Evolutionary conservation across 345 rosid species (phyloP).

Genomic region (sweet orange (Citrus sinensis)): DNA sequence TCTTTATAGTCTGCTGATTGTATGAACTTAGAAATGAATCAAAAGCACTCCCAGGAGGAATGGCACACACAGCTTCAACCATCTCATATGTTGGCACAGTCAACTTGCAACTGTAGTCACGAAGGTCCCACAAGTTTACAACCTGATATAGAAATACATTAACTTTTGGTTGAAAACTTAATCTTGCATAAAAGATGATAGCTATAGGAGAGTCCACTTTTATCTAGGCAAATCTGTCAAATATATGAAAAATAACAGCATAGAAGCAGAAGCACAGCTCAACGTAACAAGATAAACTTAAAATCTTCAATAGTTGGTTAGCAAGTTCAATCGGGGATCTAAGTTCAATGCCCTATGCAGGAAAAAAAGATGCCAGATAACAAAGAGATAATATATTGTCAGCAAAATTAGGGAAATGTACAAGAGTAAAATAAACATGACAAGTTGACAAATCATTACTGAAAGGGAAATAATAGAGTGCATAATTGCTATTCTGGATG

Average conservation of each 20-base stretch:
- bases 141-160: slow-evolving; percentile 47
- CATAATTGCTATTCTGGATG: neutral
- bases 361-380: neutral
- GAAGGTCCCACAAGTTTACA: slow-evolving; percentile 92
- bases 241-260: neutral
- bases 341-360: neutral
- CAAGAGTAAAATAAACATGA: neutral
- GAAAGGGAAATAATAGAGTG: neutral
- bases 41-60: slow-evolving; percentile 51
- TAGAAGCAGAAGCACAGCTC: slow-evolving; percentile 4
- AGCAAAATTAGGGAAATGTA: neutral
- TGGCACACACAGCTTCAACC: slow-evolving; percentile 67
- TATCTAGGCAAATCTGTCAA: neutral
- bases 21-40: slow-evolving; percentile 42
- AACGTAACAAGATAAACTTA: neutral
- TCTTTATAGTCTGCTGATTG: slow-evolving; percentile 41
- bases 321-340: neutral
- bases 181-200: neutral
- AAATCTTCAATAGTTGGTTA: neutral
- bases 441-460: neutral
- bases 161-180: slow-evolving; percentile 6
- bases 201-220: neutral
- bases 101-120: slow-evolving; percentile 61
- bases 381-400: neutral
- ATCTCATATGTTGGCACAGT: slow-evolving; percentile 82